Evolutionary conservation across 2,329 filamentous ascomycete species (phyloP), one percentile per base, ranked within the genome.

Genomic region (Aschersonia sp.): DNA sequence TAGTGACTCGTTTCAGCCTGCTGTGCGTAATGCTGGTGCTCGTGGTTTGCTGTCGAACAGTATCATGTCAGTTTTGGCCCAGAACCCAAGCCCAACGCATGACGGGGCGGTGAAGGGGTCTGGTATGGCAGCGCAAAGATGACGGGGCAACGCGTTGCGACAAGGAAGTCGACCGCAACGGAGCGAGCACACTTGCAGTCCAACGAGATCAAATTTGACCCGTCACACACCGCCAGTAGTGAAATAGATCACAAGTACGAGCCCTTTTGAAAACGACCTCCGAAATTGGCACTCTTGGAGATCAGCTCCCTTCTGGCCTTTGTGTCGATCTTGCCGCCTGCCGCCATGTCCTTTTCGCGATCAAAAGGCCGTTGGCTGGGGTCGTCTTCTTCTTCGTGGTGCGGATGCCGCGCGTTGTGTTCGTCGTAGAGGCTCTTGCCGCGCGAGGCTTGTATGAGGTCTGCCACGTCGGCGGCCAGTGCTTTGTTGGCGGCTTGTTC

Each of bases 311-410:
- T 78, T 55, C 83, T 78, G 68, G 95, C 82, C 38, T 81, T 74
- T 54, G 80, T 71, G 30, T 80, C 84, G 47, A 96, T 79, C 57
- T 78, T 80, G 20, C 79, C 78, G 6, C 83, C 82, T 2, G 86
- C 68, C 40, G 79, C 84, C 79, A 97, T 95, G 63, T 97, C 92
- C 69, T 96, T 97, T 63, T 96, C 87, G 52, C 81, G 76, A 66
- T 96, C 88, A 65, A 97, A 97, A 0, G 79, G 84, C 51, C 91
- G 74, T 65, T 85, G 84, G 63, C 88, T 95, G 1, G 92, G 91
- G 61, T 97, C 89, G 65, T 96, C 91, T 29, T 92, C 86, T 53
- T 87, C 79, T 35, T 55, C 49, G 31, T 53, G 58, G 60, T 64
- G 51, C 54, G 61, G 53, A 59, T 61, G 52, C 29, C 48, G 54